Evolutionary conservation across 768 basidiomycete species (phyloP), one percentile per base, ranked within the genome.

Genomic region (Dictyophora rubrovolvata): DNA sequence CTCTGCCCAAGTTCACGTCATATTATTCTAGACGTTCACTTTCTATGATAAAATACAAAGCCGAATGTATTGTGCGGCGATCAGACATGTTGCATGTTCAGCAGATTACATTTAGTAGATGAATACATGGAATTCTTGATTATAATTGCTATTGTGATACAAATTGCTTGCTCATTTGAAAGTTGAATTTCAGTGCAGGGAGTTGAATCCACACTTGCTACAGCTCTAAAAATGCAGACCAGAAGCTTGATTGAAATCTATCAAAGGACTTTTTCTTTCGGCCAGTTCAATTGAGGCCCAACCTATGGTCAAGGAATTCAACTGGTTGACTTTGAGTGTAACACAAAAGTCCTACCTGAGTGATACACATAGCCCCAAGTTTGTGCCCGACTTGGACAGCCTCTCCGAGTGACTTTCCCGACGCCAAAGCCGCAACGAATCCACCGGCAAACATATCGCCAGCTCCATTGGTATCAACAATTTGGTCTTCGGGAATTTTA

Each of bases 371-470:
- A 52, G 81, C 74, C 46, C 87, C 94, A 65, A 96, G 65, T 70
- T 83, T 85, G 73, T 98, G 95, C 1, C 95, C 96, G 28, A 79
- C 83, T 73, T 87, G 82, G 60, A 99, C 80, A 51, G 79, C 79
- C 70, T 92, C 85, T 18, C 87, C 84, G 28, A 91, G 67, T 28
- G 68, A 73, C 79, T 91, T 96, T 12, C 92, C 93, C 36, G 80
- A 70, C 54, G 90, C 84, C 58, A 82, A 77, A 1, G 87, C 94
- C 54, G 91, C 96, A 55, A 97, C 72, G 80, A 98, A 94, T 42
- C 90, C 96, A 60, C 95, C 96, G 22, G 93, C 93, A 66, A 99
- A 98, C 48, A 91, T 92, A 70, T 99, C 95, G 48, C 96, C 96
- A 20, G 96, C 96, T 54, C 91, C 96, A 72, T 99, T 99, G 52